Evolutionary conservation across 2,329 filamentous ascomycete species (phyloP).

Genomic region (Microcyclospora pomicola): DNA sequence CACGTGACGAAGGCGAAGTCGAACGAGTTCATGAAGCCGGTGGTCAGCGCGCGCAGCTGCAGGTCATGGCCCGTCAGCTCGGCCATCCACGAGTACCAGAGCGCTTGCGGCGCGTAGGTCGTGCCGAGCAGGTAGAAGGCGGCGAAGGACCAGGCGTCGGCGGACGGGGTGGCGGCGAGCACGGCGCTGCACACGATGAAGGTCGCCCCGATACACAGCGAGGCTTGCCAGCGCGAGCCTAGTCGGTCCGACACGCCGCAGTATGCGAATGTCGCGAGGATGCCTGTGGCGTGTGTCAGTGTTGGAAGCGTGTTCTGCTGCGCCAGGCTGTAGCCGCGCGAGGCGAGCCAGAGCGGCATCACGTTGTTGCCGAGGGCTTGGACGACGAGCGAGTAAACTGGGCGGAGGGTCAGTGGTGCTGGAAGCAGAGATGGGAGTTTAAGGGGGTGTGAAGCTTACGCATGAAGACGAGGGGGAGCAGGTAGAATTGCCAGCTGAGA

Average conservation of each 20-base stretch:
- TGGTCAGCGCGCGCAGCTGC: constrained; percentile 32
- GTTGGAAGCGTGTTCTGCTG: constrained; percentile 36
- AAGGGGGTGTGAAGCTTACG: not conserved
- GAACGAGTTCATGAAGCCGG: constrained; percentile 14
- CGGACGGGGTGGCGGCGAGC: constrained; percentile 22
- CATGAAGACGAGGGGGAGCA: constrained; percentile 34
- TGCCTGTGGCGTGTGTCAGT: constrained; percentile 28
- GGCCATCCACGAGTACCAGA: constrained; percentile 37
- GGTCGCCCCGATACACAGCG: constrained; percentile 29
- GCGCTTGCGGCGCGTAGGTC: constrained; percentile 32
- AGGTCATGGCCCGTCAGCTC: constrained; percentile 28
- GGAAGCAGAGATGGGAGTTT: too few relatives aligned
- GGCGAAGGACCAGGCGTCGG: constrained; percentile 28
- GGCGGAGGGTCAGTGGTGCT: too few relatives aligned
- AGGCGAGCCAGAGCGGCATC: constrained; percentile 33
- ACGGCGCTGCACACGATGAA: constrained; percentile 30
- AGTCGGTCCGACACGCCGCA: constrained; percentile 30
- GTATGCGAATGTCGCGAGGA: constrained; percentile 30
- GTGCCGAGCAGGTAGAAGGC: constrained; percentile 34
- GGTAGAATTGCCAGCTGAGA: constrained; percentile 34
- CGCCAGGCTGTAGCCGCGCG: constrained; percentile 29
- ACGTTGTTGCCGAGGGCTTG: constrained; percentile 33
- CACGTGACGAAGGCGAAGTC: constrained; percentile 10
- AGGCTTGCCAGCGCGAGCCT: constrained; percentile 32
- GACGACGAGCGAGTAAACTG: constrained; percentile 30